These are phyloP conservation scores for Ochromonas danica DNA, from an alignment of 108 stramenopile genomes.

Conservation along the genomic window DNA sequence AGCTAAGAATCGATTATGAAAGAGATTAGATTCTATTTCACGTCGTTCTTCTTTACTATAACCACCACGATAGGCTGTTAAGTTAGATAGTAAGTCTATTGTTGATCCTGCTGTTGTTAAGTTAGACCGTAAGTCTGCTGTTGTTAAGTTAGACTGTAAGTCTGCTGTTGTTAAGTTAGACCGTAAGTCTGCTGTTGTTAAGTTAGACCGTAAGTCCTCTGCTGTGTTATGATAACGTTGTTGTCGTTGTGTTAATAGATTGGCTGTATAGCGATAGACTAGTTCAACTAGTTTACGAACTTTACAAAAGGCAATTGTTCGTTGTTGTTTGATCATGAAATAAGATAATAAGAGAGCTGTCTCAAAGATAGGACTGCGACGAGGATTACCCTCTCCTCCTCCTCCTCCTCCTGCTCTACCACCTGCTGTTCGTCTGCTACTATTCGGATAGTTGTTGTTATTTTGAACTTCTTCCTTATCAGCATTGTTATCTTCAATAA, in stretches of 20 bases:
- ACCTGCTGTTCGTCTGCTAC: background rate
- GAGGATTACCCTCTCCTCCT: constrained; percentile 8
- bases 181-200: too few relatives aligned
- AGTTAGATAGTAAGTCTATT: constrained; percentile 58
- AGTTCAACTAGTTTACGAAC: constrained; percentile 85
- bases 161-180: too few relatives aligned
- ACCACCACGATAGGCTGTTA: constrained; percentile 90
- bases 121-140: too few relatives aligned
- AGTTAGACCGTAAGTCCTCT: too few relatives aligned
- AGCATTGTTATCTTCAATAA: background rate
- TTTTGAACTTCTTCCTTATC: background rate
- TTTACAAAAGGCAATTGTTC: constrained; percentile 88
- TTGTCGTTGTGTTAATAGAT: too few relatives aligned
- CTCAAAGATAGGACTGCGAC: constrained; percentile 67
- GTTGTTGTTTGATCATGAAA: constrained; percentile 64
- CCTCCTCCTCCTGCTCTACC: background rate
- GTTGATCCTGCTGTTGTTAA: constrained; percentile 35
- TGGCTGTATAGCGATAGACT: constrained; percentile 55
- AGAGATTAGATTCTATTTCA: constrained; percentile 81
- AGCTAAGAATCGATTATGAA: constrained; percentile 72
- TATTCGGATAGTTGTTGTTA: too few relatives aligned
- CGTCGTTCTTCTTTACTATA: constrained; percentile 78
- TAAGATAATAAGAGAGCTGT: constrained; percentile 76
- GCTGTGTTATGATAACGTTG: too few relatives aligned
- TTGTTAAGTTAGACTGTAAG: constrained; percentile 7